These are phyloP conservation scores for Teratosphaeriaceae sp. DNA, from an alignment of 2,329 filamentous ascomycete species.

Conservation along the genomic window DNA sequence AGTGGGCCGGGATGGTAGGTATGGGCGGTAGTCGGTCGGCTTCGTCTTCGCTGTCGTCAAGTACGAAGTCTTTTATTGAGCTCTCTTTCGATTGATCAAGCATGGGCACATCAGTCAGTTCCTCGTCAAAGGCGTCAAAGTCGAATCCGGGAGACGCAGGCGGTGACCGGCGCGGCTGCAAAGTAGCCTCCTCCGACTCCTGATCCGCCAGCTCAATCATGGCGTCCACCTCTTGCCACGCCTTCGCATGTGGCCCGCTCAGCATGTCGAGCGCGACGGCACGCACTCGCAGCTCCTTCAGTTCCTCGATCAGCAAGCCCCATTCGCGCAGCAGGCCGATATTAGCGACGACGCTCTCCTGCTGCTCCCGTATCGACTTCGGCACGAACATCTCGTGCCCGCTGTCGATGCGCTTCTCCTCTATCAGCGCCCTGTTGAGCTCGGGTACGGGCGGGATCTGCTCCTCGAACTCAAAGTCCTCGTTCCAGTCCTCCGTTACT, in stretches of 20 bases:
- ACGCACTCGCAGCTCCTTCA: constrained; percentile 69
- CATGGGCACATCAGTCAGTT: background rate
- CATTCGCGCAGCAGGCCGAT: constrained; percentile 78
- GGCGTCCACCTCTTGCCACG: constrained; percentile 78
- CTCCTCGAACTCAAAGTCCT: constrained; percentile 74
- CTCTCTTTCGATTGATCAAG: background rate
- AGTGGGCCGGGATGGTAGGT: too few species aligned
- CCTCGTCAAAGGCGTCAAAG: constrained; percentile 51
- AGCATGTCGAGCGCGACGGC: constrained; percentile 62
- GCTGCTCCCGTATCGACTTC: constrained; percentile 70
- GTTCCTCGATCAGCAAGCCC: constrained; percentile 72
- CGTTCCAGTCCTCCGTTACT: constrained; percentile 81
- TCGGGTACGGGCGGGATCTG: constrained; percentile 25
- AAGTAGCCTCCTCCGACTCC: constrained; percentile 51
- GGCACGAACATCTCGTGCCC: constrained; percentile 62
- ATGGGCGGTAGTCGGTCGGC: constrained; percentile 16
- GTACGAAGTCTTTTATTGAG: background rate
- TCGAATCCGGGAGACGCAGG: constrained; percentile 52
- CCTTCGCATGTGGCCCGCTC: constrained; percentile 49
- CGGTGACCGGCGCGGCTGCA: constrained; percentile 46
- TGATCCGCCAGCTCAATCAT: constrained; percentile 78
- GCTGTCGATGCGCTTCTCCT: constrained; percentile 38
- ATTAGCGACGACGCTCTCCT: constrained; percentile 74
- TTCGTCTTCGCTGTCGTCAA: background rate
- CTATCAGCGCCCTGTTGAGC: constrained; percentile 29